Evolutionary conservation across 345 rosid genomes (phyloP), one percentile per base, ranked within the genome.

Genomic region (Murraya paniculata): DNA sequence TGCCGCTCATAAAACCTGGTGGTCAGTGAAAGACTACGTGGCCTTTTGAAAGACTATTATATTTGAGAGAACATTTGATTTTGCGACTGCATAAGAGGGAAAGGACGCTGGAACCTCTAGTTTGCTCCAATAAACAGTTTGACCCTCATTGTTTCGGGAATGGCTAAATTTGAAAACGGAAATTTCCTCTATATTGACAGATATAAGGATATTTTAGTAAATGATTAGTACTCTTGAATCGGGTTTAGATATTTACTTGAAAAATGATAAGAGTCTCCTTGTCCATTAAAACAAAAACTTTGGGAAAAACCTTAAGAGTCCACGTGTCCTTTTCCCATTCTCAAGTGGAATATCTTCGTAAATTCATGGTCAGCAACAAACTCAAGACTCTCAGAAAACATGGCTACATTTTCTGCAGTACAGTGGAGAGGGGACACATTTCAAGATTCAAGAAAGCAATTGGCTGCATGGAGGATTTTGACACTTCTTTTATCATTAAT

Each of bases 21-120:
- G 90, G 82, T 48, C 38, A 13, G 55, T 38, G 84, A 59, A 38
- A 55, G 69, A 78, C 83, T 76, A 87, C 92, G 90, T 86, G 90
- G 85, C 69, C 48, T 48, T 31, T 64, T 78, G 33, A 66, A 30
- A 30, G 28, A 64, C 86, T 74, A 38, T 2, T 35, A 60, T 73
- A 50, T 55, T 55, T 79, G 84, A 69, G 78, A 73, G 79, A 73
- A 35, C 13, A 59, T 72, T 39, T 62, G 72, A 28, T n/a, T 74
- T 71, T 58, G 55, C 57, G 19, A 27, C 5, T 30, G 59, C 53
- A 0, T 0, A 18, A 18, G 22, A 22, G 57, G n/a, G 0, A 1
- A 53, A 53, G 21, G 18, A 18, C 57, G 18, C 0, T 22, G 18
- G 7, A 53, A 1, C 57, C 57, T 19, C 2, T 4, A 19, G 57